Evolutionary conservation across 1,284 basidiomycete genomes (phyloP), one percentile per base, ranked within the genome.

Genomic region (Ceratobasidium sp.): DNA sequence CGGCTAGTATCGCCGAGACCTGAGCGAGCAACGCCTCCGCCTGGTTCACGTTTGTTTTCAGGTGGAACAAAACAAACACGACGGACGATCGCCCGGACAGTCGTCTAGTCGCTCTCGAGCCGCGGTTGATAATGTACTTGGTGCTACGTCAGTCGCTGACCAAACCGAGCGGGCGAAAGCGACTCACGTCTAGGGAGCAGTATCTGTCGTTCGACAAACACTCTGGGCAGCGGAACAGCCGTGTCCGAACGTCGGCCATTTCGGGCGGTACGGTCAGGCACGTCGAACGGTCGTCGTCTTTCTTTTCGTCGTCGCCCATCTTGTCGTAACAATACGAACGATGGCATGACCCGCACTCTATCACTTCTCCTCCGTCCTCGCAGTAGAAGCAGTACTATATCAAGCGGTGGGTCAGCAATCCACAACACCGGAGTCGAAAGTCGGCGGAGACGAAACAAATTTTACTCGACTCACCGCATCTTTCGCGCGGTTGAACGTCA

Each of bases 91-190:
- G 21, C 4, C 12, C n/a, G 5, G 60, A 21, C 1, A 62, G n/a
- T 14, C 60, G 40, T 23, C 40, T 46, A 1, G 60, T 62, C 21
- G 9, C 23, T 4, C 60, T 18, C 8, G 60, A 23, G n/a, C 60
- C 60, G 12, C 60, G 38, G 28, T 62, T 44, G 42, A 62, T 62
- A 30, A 62, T 44, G 25, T 62, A 62, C 60, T 62, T 36, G 30
- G 18, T 14, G 16, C 33, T 9, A 46, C 5, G 21, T 46, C 25
- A 46, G 40, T 48, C 25, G 9, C 9, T 36, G 33, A 36, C 9
- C n/a, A 36, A 36, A 36, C 33, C 6, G 33, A 36, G 9, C 9
- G 33, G 33, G 9, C 6, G 9, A 5, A 5, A 36, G 9, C 12
- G 21, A 11, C 23, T 2, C 16, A 28, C 12, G 14, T 38, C 11